Base-by-base conservation (phyloP, 1,284 basidiomycete species). In the Pseudozyma flocculosa region DNA sequence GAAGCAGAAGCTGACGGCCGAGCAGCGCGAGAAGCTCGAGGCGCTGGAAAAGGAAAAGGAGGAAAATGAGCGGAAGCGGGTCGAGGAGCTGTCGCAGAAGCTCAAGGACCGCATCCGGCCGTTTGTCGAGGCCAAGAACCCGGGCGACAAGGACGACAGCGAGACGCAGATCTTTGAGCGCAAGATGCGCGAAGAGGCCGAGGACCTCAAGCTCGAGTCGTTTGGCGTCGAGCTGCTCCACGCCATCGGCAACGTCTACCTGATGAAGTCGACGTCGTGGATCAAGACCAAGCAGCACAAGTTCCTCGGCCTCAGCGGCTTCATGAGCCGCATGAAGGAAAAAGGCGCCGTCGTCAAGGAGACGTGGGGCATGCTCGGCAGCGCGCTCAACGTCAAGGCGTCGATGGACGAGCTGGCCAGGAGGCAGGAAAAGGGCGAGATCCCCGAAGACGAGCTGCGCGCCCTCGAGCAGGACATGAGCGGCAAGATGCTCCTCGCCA, bases 181-280 rank as follows among this genome's bases (percentile, higher is more conserved):
- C 48, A 86, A 84, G 78, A 90, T 96, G 79, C 84, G 81, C 74
- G 82, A 85, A 40, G 95, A 99, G 79, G 92, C 91, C 1, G 92
- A 96, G 64, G 95, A 99, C 81, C 79, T 99, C 73, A 98, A 97
- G 82, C 81, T 97, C 54, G 95, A 99, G 82, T 94, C 91, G 66
- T 99, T 99, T 79, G 95, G 95, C 51, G 87, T 98, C 39, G 94
- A 97, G 85, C 87, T 93, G 10, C 65, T 78, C 40, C 72, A 75
- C 51, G 69, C 75, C 34, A 78, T 78, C 54, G 77, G 77, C 40
- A 87, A 84, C 52, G 86, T 96, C 32, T 98, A 97, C 78, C 87
- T 92, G 72, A 89, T 88, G 82, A 97, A 96, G 80, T 89, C 90
- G 2, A 86, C 89, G 34, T 90, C 90, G 42, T 95, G 87, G 81